Evolutionary conservation across 768 basidiomycete genomes (phyloP).

Genomic region (Xanthoconium stramineum): DNA sequence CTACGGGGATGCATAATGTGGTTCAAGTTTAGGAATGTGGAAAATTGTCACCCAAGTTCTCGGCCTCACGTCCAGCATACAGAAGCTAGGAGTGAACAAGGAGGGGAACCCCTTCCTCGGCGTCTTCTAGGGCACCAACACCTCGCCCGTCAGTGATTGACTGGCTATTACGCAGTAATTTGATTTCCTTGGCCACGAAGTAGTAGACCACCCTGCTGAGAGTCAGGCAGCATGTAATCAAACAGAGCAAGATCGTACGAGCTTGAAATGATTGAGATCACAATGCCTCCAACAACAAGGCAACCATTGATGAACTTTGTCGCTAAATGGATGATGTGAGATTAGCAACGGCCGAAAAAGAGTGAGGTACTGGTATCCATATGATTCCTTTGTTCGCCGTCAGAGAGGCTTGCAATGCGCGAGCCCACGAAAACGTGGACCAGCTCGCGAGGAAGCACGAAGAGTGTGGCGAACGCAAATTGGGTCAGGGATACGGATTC

Average conservation of each 20-base stretch:
- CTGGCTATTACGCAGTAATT: slow-evolving; percentile 46
- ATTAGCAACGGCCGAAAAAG: neutral
- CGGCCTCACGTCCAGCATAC: neutral
- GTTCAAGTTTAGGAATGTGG: neutral
- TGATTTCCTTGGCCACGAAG: slow-evolving; percentile 59
- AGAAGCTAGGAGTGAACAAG: slow-evolving; percentile 6
- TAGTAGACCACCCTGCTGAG: slow-evolving; percentile 61
- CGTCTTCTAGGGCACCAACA: slow-evolving; percentile 58
- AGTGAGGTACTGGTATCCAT: slow-evolving; percentile 68
- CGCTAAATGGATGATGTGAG: slow-evolving; percentile 34
- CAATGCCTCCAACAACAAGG: slow-evolving; percentile 57
- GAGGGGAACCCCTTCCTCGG: slow-evolving; percentile 59
- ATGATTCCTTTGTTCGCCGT: slow-evolving; percentile 65
- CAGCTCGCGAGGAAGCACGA: slow-evolving; percentile 66
- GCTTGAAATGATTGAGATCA: slow-evolving; percentile 57
- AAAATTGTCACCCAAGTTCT: neutral
- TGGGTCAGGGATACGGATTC: slow-evolving; percentile 71
- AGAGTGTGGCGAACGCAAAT: slow-evolving; percentile 70
- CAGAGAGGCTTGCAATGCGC: slow-evolving; percentile 68
- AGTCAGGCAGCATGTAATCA: slow-evolving; percentile 12
- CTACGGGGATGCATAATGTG: neutral
- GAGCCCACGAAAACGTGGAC: slow-evolving; percentile 79
- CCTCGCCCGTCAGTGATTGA: slow-evolving; percentile 52
- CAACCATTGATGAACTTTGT: slow-evolving; percentile 64
- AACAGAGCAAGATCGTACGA: slow-evolving; percentile 46